phyloP scores from a whole-genome alignment of 1,284 basidiomycete genomes.

The Ganoderma lucidum region DNA sequence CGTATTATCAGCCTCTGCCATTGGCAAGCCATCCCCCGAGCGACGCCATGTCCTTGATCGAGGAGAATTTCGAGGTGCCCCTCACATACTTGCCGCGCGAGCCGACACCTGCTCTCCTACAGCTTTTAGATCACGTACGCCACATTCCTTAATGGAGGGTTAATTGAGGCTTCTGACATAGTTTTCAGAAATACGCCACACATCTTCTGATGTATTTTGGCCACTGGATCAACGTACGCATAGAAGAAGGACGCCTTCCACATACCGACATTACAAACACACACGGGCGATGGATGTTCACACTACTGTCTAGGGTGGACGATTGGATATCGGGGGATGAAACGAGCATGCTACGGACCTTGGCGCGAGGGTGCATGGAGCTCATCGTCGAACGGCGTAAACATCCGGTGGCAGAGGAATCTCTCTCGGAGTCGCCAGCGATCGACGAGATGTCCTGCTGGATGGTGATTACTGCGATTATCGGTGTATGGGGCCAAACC shows the following conservation, averaged over 20 bases:
- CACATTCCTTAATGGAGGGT: conserved; percentile 4
- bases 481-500: conserved; percentile 84
- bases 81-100: conserved; percentile 46
- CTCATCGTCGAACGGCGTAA: conserved; percentile 54
- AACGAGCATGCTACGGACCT: conserved; percentile 77
- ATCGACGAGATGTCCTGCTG: conserved; percentile 78
- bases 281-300: conserved; percentile 88
- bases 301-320: conserved; percentile 79
- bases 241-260: conserved; percentile 53
- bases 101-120: conserved; percentile 64
- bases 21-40: background rate
- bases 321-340: conserved; percentile 80
- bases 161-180: conserved; percentile 22
- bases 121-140: conserved; percentile 70
- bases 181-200: conserved; percentile 65
- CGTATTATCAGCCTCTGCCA: background rate
- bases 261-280: conserved; percentile 60
- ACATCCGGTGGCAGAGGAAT: conserved; percentile 8
- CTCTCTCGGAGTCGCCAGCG: conserved; percentile 14
- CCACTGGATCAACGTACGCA: conserved; percentile 77
- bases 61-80: conserved; percentile 14
- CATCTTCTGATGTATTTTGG: conserved; percentile 84
- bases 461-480: conserved; percentile 81
- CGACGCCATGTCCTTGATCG: conserved; percentile 15
- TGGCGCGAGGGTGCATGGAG: conserved; percentile 78